These are phyloP conservation scores for Centrapalus pauciflorus DNA, from an alignment of 129 eudicot genomes.

Conservation along the genomic window DNA sequence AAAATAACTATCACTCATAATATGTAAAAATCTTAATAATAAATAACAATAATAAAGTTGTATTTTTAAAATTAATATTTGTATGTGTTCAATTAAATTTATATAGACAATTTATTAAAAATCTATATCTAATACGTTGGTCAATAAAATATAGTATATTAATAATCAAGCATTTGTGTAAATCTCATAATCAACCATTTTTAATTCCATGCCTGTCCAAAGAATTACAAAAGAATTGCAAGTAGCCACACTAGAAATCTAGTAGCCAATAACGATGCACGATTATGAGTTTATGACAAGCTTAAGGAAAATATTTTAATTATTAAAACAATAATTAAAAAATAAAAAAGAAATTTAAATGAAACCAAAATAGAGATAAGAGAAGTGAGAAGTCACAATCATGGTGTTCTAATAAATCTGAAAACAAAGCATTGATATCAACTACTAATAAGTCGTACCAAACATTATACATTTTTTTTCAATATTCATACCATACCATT, in stretches of 20 bases:
- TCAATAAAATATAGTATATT: no score
- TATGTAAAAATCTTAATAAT: no score
- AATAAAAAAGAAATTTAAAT: conserved; percentile 5
- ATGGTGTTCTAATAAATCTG: conserved; percentile 12
- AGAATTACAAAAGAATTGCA: background rate
- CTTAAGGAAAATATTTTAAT: background rate
- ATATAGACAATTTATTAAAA: no score
- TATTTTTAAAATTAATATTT: no score
- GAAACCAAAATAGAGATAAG: conserved; percentile 7
- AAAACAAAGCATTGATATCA: conserved; percentile 28
- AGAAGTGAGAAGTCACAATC: conserved; percentile 24
- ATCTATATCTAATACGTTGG: no score
- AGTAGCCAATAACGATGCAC: conserved; percentile 12
- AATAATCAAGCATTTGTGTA: no score
- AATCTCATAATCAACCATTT: background rate
- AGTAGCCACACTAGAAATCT: background rate
- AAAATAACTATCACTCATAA: no score
- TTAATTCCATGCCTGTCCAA: background rate
- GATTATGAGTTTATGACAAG: conserved; percentile 26
- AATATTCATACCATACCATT: background rate
- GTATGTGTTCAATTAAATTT: no score
- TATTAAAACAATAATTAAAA: background rate
- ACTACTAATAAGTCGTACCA: background rate
- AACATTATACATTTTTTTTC: background rate
- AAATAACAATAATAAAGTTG: no score